Evolutionary conservation across 2,329 filamentous ascomycete genomes (phyloP), one percentile per base, ranked within the genome.

Genomic region (Chaetomium strumarium): DNA sequence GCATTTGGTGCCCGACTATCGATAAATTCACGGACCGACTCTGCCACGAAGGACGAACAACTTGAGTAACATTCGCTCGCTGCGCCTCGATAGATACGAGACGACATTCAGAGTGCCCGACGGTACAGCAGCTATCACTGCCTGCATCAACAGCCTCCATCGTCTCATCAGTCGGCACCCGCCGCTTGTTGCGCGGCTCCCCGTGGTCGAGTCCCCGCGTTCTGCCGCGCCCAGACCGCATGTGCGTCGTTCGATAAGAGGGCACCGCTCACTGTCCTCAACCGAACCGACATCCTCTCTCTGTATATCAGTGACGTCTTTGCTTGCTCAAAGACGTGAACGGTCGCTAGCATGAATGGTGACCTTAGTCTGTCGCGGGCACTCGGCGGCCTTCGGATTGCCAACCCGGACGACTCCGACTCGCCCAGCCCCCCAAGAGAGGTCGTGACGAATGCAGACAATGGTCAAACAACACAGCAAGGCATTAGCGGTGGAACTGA

Each of bases 351-450:
- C 70, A 96, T 96, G 90, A 89, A 90, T 74, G 89, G 88, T 71
- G 90, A 96, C 75, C 75, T 96, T 68, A 95, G 88, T 72, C 83
- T 97, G 61, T 93, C 90, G 67, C 88, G 91, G 74, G 89, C 90
- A 66, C 80, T 97, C 66, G 93, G 93, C 66, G 92, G 92, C 65
- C 77, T 99, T 71, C 89, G 92, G 69, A 97, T 99, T 70, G 92
- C 93, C 64, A 99, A 97, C 70, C 92, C 92, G 51, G 91, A 96
- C 73, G 84, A 93, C 59, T 69, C 67, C 73, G 84, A 93, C 59
- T 69, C 67, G 41, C 65, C 66, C 36, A 67, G 63, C 53, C 60
- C 67, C 50, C 61, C 68, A 31, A 62, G 58, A 50, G 65, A 70
- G 40, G 46, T 55, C 46, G 58, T 62, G 40, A 54, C 64, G 53